Evolutionary conservation across 371 early-diverging fungal species (phyloP), one percentile per base, ranked within the genome.

Genomic region (Mortierella sp.): DNA sequence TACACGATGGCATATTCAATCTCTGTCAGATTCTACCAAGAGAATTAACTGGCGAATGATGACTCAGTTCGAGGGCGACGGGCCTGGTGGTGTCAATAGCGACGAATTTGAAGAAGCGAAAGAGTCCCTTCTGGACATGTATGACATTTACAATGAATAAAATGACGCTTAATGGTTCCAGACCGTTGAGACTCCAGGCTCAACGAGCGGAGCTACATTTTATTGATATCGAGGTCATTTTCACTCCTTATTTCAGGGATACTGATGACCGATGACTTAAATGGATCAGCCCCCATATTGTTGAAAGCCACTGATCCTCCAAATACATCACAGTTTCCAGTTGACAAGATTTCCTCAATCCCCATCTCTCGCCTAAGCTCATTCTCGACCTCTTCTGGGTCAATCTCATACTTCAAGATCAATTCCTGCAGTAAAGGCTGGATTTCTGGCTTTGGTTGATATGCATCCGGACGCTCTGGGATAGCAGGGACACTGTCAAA

Each of bases 21-120:
- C 79, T 5, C 84, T 87, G 8, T 65, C 84, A 0, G 68, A 83
- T 10, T 72, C 84, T 22, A 16, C 88, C 39, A 69, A 83, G 32
- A 69, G 63, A 11, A 78, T 88, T 9, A 58, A 84, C 9, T 81
- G 83, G 54, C 72, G 78, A 12, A 84, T 88, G n/a, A 69, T 89
- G 64, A 72, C 80, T 0, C 88, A 89, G 49, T 90, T 86, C 58
- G 73, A 83, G 2, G 83, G 87, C 49, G 86, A 88, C 14, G 84
- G 78, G 16, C 67, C 73, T 55, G 88, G 87, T 0, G 70, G 77
- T 3, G 70, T 88, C 12, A 78, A 62, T 1, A 66, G 57, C 12
- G 88, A 87, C 43, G 90, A 91, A 47, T 86, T 86, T 66, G 64
- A 69, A 22, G 88, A 89, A 49, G 73, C 77, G 22, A 88, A 90